A percentile compares a stretch with the other conserved stretches of the same genome.
Conservation (phyloP, 2,329 filamentous ascomycete genomes). For the Pestalotiopsis sp. region DNA sequence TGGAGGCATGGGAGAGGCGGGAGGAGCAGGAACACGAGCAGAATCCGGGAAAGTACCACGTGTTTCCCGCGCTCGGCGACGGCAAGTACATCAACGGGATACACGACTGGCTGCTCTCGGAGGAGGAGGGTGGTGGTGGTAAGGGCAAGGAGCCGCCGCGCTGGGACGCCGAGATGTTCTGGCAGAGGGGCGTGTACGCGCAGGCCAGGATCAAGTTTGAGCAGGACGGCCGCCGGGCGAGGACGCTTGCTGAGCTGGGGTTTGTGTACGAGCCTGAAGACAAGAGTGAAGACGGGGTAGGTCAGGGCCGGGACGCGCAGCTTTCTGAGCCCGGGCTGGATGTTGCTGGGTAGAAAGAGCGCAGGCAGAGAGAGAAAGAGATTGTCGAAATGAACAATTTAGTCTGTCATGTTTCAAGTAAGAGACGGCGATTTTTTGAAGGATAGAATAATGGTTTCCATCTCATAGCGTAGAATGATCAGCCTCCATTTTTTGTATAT, state of each 20-base stretch:
- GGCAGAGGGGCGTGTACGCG: conserved; percentile 70
- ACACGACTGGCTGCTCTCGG: conserved; percentile 68
- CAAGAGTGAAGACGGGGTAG: background rate
- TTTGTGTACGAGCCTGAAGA: conserved; percentile 54
- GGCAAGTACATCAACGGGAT: conserved; percentile 71
- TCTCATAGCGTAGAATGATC: background rate
- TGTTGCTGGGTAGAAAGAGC: conserved; percentile 17
- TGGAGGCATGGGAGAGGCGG: conserved; percentile 70
- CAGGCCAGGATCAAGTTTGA: conserved; percentile 76
- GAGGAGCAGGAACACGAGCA: conserved; percentile 48
- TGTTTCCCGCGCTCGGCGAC: conserved; percentile 60
- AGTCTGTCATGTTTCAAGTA: too few species aligned
- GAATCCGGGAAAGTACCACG: conserved; percentile 56
- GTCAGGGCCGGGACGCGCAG: conserved; percentile 14
- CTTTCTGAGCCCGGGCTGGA: conserved; percentile 15
- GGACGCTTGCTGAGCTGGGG: conserved; percentile 71
- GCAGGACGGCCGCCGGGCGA: conserved; percentile 65
- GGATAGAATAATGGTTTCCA: background rate
- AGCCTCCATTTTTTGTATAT: background rate
- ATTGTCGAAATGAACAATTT: background rate
- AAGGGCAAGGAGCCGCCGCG: conserved; percentile 63
- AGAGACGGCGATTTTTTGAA: background rate
- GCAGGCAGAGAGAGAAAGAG: background rate
- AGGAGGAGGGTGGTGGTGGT: conserved; percentile 50
- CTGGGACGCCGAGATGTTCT: conserved; percentile 74